Base-by-base conservation (phyloP, 306 rosid species). In the Dalbergia cultrata region DNA sequence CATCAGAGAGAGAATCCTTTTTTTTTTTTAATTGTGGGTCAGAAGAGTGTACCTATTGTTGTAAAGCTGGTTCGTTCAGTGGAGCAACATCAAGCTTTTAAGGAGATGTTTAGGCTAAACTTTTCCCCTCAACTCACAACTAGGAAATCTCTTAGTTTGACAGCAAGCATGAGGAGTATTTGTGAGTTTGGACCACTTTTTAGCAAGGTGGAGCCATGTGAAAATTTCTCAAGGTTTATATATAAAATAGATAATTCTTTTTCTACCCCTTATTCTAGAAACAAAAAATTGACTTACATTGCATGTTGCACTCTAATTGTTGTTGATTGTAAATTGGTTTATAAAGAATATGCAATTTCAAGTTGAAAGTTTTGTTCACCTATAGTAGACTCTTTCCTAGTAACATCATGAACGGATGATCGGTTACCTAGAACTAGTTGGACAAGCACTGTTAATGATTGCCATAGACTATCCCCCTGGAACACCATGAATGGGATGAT, bases 41-140 rank as follows among this genome's bases (percentile, higher is more conserved):
- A n/a, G n/a, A n/a, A 87, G 60, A 96, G 98, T 86, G 98, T 98
- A 47, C 68, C 85, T 52, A 54, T 90, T 64, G 98, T 96, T 76
- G 91, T 90, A 59, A 93, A 93, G 83, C 81, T 93, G 80, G 89
- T 93, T 45, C 92, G 98, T 50, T 81, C 84, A 9, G 93, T 91
- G 52, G 91, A 90, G 83, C 97, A 98, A 39, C 89, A 89, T 19
- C 86, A 78, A 17, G 99, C 99, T 22, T 91, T 88, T 86, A 96
- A 87, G 94, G 99, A 93, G 87, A 93, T 96, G 99, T 96, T 96
- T 83, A 98, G 97, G 11, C 99, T 96, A 74, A 93, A 90, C 88
- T 93, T 96, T 82, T 81, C 92, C n/a, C 97, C 97, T 33, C 59
- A 89, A 21, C 82, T 82, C n/a, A 62, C 91, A 6, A 80, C 82